A percentile compares a stretch with the other conserved stretches of the same genome.
phyloP scores from a whole-genome alignment of 2,329 filamentous ascomycete species.

The Coleophoma eucalyptorum region DNA sequence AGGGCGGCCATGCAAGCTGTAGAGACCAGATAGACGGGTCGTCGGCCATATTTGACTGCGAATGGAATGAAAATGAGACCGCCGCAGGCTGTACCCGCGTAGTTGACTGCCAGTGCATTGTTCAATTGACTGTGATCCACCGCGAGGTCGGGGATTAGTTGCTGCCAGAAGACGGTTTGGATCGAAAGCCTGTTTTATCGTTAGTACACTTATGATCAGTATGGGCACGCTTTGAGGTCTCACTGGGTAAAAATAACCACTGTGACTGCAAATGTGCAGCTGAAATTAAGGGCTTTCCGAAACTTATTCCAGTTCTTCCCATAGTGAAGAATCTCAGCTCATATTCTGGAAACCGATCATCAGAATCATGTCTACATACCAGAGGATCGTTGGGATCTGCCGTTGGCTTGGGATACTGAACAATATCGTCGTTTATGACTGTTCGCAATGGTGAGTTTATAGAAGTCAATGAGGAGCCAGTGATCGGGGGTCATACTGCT shows the following conservation, averaged over 20 bases:
- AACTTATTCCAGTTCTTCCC: neutral
- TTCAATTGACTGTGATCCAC: neutral
- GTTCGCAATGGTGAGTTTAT: too few relatives aligned
- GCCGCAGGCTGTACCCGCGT: neutral
- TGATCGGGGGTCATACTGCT: too few relatives aligned
- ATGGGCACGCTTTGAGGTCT: too few relatives aligned
- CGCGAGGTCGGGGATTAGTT: neutral
- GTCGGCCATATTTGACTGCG: neutral
- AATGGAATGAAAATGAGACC: neutral
- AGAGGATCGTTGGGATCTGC: conserved; percentile 2
- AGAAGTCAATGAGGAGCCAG: too few relatives aligned
- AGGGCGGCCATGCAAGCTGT: conserved; percentile 17
- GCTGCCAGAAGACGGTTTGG: neutral
- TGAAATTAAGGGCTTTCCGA: neutral
- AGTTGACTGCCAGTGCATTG: neutral
- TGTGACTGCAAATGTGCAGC: neutral
- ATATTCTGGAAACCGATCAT: neutral
- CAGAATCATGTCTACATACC: neutral
- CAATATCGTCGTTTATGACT: too few relatives aligned
- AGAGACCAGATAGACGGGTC: conserved; percentile 8
- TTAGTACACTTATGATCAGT: neutral
- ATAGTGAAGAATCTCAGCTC: neutral
- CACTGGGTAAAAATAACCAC: neutral
- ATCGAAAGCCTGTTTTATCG: neutral
- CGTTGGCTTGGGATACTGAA: neutral